Base-by-base conservation (phyloP, 176 grass and related monocot species). In the Calamus simplicifolius region DNA sequence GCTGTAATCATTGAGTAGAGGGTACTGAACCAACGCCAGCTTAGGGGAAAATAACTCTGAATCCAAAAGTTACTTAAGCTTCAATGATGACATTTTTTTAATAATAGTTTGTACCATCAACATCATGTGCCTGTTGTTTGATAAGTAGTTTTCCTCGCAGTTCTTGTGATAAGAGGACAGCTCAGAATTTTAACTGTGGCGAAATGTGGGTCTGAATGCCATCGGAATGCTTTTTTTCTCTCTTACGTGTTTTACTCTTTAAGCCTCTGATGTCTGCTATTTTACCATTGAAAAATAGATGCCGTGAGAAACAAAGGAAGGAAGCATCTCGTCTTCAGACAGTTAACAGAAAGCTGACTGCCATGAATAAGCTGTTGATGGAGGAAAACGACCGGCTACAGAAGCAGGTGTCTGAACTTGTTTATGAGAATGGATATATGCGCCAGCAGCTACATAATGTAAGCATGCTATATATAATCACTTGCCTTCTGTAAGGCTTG, bases 331-430 rank as follows among this genome's bases (percentile, higher is more conserved):
- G 93, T 52, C 84, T 97, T 61, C 87, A 91, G 64, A 80, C 87
- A 16, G 87, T 97, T 69, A 97, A 97, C 69, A 75, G 93, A 53
- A 97, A 97, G 69, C 66, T 97, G 73, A 82, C 81, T 64, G 93
- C 93, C 4, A 97, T 97, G 93, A 97, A 97, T 73, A 97, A 92
- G 81, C 72, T 97, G 71, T 69, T 97, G 82, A 97, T 97, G 92
- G 92, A 97, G 81, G 93, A 97, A 69, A 97, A 97, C 56, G 93
- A 97, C 58, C 82, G 93, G 66, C 81, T 97, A 68, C 93, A 97
- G 81, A 97, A 97, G 81, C 93, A 97, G 75, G 93, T 97, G 17
- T 88, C 87, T 58, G 84, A 89, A 27, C 87, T 97, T 18, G 93
- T 97, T 54, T 91, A 88, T 16, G 93, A 97, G 58, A 97, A 97